phyloP scores from a whole-genome alignment of 192 early-diverging fungal genomes.

The Entrophospora sp. region DNA sequence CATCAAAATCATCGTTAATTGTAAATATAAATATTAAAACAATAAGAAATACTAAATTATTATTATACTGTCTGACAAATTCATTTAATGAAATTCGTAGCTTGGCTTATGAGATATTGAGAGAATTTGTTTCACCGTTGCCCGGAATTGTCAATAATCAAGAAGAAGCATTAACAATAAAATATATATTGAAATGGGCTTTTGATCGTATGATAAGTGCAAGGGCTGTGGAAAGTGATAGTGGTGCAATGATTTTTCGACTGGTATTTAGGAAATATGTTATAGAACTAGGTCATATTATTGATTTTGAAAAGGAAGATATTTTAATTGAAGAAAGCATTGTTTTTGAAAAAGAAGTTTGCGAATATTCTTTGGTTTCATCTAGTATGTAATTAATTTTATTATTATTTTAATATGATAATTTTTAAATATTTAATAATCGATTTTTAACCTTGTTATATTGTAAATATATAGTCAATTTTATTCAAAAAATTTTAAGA shows the following conservation, averaged over 20 bases:
- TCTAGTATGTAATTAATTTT: no score
- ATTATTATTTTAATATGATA: neutral
- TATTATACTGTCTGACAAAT: conserved; percentile 54
- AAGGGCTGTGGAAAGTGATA: conserved; percentile 71
- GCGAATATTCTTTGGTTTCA: no score
- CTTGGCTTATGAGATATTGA: conserved; percentile 63
- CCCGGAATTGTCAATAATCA: conserved; percentile 54
- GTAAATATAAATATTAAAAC: no score
- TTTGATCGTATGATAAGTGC: conserved; percentile 55
- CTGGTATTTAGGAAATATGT: conserved; percentile 77
- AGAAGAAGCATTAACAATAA: no score
- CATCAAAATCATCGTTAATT: no score
- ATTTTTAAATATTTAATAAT: neutral
- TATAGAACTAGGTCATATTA: conserved; percentile 33
- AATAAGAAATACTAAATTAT: conserved; percentile 37
- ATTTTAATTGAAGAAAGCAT: conserved; percentile 13
- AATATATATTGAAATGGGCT: conserved; percentile 55
- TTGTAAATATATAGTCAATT: conserved; percentile 33
- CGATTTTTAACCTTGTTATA: neutral
- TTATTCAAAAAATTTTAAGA: conserved; percentile 42
- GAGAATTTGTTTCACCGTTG: conserved; percentile 54
- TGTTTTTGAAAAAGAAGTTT: no score
- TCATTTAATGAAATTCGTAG: conserved; percentile 70
- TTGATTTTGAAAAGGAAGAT: conserved; percentile 21
- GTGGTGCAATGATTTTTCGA: conserved; percentile 71